Evolutionary conservation across 1,284 basidiomycete species (phyloP), one percentile per base, ranked within the genome.

Genomic region (Bjerkandera adusta): DNA sequence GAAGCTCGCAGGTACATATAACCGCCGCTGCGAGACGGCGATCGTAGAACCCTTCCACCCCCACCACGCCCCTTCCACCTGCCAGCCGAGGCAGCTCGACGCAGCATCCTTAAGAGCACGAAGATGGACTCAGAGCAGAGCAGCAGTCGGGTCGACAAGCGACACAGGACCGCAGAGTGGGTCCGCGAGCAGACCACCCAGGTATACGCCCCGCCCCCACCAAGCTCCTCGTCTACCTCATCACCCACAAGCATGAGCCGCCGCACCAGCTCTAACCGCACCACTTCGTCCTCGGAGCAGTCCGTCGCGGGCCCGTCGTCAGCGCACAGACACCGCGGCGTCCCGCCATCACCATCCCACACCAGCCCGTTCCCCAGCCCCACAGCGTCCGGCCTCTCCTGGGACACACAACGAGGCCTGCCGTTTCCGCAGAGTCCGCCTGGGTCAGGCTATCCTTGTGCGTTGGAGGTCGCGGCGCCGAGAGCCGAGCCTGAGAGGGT

Each of bases 341-440:
- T 16, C 10, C 41, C 41, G n/a, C 21, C 42, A 4, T 34, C 47
- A 11, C 27, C 46, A n/a, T 36, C 20, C 32, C 42, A 38, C 15
- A 32, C 27, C 16, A 44, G 39, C 29, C 26, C 47, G n/a, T 25
- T 49, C 15, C 40, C 47, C 18, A 16, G 22, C 3, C 7, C 49
- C 41, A 24, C 44, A 45, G 12, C 47, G 25, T 45, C 2, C 43
- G 43, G 18, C 44, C 45, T 39, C 32, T 43, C 12, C 42, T 35
- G 25, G 26, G 44, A 21, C 45, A 30, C 46, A 34, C 37, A 45
- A 13, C 45, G 52, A 8, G 47, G 43, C 22, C 46, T 57, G 20
- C 57, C 60, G 10, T 62, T 62, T 49, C 60, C 60, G 16, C 56
- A 57, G 33, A 59, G 60, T 39, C 60, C 60, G 13, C 58, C 58